These are phyloP conservation scores for Mycosarcoma mackinlayi DNA, from an alignment of 1,284 basidiomycete genomes.

Conservation along the genomic window DNA sequence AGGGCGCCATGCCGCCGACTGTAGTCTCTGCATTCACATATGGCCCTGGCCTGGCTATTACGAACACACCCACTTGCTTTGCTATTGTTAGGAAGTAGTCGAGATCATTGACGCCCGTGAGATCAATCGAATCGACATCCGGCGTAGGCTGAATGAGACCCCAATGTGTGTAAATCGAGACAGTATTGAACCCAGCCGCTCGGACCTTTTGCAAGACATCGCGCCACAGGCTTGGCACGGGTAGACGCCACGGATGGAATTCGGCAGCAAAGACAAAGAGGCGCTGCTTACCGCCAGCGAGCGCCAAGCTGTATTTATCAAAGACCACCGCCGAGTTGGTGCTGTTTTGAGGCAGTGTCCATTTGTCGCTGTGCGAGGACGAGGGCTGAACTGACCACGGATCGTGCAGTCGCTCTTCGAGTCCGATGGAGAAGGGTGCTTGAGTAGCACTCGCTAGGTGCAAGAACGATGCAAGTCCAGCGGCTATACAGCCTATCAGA, in stretches of 20 bases:
- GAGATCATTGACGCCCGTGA: slow-evolving; percentile 77
- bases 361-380: slow-evolving; percentile 1
- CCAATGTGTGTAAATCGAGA: slow-evolving; percentile 72
- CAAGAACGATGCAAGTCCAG: slow-evolving; percentile 6
- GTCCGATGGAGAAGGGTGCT: slow-evolving; percentile 15
- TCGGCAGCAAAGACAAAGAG: slow-evolving; percentile 70
- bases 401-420: not conserved
- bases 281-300: slow-evolving; percentile 32
- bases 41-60: slow-evolving; percentile 75
- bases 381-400: not conserved
- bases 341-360: slow-evolving; percentile 30
- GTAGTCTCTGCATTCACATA: slow-evolving; percentile 81
- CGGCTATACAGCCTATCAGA: slow-evolving; percentile 14
- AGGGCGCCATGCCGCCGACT: slow-evolving; percentile 79
- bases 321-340: slow-evolving; percentile 43
- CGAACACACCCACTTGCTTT: slow-evolving; percentile 75
- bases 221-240: slow-evolving; percentile 81
- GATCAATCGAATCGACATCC: slow-evolving; percentile 75
- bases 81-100: slow-evolving; percentile 74
- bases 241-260: slow-evolving; percentile 84
- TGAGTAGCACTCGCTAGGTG: slow-evolving; percentile 14
- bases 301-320: slow-evolving; percentile 46
- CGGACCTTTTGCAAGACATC: slow-evolving; percentile 84
- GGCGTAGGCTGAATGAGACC: slow-evolving; percentile 79
- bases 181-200: slow-evolving; percentile 79